Evolutionary conservation across 805 yeast genomes (phyloP).

Genomic region (Wickerhamomyces alni): DNA sequence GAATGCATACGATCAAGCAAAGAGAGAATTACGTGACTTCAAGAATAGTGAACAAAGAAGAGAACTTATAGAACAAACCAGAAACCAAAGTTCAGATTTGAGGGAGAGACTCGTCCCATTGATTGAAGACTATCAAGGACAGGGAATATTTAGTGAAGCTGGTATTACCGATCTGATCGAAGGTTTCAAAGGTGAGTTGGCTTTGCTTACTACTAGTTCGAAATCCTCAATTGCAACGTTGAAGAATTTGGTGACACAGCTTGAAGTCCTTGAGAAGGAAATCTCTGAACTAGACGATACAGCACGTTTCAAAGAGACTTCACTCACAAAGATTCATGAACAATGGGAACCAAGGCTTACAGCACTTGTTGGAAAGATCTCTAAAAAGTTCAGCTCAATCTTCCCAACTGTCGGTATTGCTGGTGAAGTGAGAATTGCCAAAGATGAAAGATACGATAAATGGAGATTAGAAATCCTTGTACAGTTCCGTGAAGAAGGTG

Average conservation of each 20-base stretch:
- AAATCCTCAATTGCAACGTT: conserved; percentile 31
- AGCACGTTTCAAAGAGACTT: conserved; percentile 24
- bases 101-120: conserved; percentile 32
- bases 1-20: conserved; percentile 23
- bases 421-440: conserved; percentile 66
- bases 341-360: conserved; percentile 63
- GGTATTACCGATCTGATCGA: conserved; percentile 34
- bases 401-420: conserved; percentile 77
- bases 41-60: conserved; percentile 21
- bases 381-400: conserved; percentile 56
- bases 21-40: conserved; percentile 20
- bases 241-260: conserved; percentile 21
- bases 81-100: conserved; percentile 32
- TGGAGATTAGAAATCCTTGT: conserved; percentile 87
- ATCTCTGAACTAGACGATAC: conserved; percentile 18
- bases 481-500: conserved; percentile 74
- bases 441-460: conserved; percentile 48
- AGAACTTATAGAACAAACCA: conserved; percentile 24
- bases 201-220: conserved; percentile 29
- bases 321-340: conserved; percentile 33
- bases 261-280: conserved; percentile 16
- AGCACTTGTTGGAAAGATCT: conserved; percentile 46
- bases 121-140: conserved; percentile 32
- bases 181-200: conserved; percentile 40
- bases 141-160: conserved; percentile 32